Conservation (phyloP, 1,284 basidiomycete species). For the Cystobasidium slooffiae region DNA sequence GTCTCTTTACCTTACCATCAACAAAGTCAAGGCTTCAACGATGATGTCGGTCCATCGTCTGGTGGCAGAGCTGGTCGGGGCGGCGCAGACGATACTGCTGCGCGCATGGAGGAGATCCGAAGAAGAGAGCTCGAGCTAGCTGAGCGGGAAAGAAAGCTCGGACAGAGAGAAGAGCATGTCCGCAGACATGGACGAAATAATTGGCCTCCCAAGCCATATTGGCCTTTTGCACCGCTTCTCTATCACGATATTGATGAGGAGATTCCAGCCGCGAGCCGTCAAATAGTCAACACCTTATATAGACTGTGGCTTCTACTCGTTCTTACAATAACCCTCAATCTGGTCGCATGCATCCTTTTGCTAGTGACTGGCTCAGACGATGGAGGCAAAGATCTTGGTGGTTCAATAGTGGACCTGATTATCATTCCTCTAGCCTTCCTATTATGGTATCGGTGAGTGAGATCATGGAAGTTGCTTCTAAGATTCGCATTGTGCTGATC, state of each 20-base stretch:
- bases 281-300: slow-evolving; percentile 81
- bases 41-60: neutral
- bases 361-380: slow-evolving; percentile 65
- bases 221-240: slow-evolving; percentile 77
- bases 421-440: slow-evolving; percentile 64
- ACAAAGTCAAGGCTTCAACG: slow-evolving; percentile 17
- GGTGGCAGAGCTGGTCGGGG: slow-evolving; percentile 2
- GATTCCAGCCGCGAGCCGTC: slow-evolving; percentile 78
- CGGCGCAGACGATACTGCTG: slow-evolving; percentile 42
- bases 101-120: slow-evolving; percentile 44
- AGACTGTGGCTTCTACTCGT: slow-evolving; percentile 61
- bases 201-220: slow-evolving; percentile 67
- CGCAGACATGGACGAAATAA: slow-evolving; percentile 75
- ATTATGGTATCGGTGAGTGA: slow-evolving; percentile 54
- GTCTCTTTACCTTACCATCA: slow-evolving; percentile 42
- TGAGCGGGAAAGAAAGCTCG: slow-evolving; percentile 40
- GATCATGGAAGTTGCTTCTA: neutral
- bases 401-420: slow-evolving; percentile 70
- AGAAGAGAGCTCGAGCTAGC: slow-evolving; percentile 44
- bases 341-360: slow-evolving; percentile 86
- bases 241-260: slow-evolving; percentile 90
- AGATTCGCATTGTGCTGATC: neutral
- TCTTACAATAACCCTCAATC: slow-evolving; percentile 80
- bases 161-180: slow-evolving; percentile 40
- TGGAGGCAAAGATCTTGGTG: slow-evolving; percentile 38